Evolutionary conservation across 2,329 filamentous ascomycete genomes (phyloP).

Genomic region (Cercospora sojina): DNA sequence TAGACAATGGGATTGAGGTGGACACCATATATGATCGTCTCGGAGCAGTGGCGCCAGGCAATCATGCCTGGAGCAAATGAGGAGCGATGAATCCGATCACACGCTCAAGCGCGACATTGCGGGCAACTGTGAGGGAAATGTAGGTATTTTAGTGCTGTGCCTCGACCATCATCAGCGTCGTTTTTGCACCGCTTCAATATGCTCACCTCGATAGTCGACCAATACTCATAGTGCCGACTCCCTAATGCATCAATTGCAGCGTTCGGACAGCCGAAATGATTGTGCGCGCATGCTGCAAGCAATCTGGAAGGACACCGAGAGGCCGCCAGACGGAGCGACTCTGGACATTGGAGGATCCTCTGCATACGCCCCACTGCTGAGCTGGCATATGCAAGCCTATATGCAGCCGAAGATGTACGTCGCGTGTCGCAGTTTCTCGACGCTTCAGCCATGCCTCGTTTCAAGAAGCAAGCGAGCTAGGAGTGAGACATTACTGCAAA

Average conservation of each 20-base stretch:
- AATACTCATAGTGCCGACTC: not conserved
- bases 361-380: not conserved
- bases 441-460: not conserved
- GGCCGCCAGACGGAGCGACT: constrained; percentile 8
- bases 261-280: not conserved
- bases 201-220: not conserved
- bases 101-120: not conserved
- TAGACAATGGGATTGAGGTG: not conserved
- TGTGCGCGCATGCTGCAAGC: constrained; percentile 3
- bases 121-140: not conserved
- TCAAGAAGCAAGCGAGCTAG: not conserved
- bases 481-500: not conserved
- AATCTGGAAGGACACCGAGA: constrained; percentile 10
- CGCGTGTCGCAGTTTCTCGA: not conserved
- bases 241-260: constrained; percentile 1
- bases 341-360: constrained; percentile 10
- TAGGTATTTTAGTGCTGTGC: not conserved
- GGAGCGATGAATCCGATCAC: not conserved
- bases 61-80: not conserved
- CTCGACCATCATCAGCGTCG: not conserved
- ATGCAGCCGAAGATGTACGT: not conserved
- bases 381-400: constrained; percentile 9
- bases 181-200: not conserved
- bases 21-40: not conserved
- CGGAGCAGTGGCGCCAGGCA: not conserved